Conservation (phyloP, 208 protist species). For the Trypanosoma scelopori region DNA sequence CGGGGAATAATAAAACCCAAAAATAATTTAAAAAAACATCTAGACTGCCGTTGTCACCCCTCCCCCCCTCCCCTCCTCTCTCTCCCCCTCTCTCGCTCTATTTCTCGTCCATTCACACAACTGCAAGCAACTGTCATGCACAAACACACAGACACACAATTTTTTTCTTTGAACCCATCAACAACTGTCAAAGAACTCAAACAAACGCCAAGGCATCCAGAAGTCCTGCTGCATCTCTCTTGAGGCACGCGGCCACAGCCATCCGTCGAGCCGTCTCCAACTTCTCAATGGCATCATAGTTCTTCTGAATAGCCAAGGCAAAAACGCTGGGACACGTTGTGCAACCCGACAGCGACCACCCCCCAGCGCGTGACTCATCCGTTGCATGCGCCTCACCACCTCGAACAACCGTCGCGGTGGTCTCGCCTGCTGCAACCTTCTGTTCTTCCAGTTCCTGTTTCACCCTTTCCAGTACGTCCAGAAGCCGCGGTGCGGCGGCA, state of each 20-base stretch:
- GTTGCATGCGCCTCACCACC: background rate
- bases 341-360: slow-evolving; percentile 15
- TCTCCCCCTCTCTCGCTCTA: too few relatives aligned
- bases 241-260: slow-evolving; percentile 59
- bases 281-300: slow-evolving; percentile 38
- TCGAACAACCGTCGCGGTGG: background rate
- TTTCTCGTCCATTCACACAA: too few relatives aligned
- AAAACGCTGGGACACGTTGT: slow-evolving; percentile 41
- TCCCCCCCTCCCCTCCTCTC: too few relatives aligned
- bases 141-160: too few relatives aligned
- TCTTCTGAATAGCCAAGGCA: slow-evolving; percentile 41
- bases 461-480: slow-evolving; percentile 20
- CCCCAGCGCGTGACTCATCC: background rate
- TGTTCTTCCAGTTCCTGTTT: slow-evolving; percentile 27
- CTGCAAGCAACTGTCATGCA: too few relatives aligned
- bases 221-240: slow-evolving; percentile 41
- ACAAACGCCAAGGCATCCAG: slow-evolving; percentile 39
- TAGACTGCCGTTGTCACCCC: too few relatives aligned
- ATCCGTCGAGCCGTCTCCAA: slow-evolving; percentile 35
- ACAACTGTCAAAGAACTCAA: too few relatives aligned
- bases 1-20: too few relatives aligned
- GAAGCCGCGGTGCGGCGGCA: slow-evolving; percentile 8
- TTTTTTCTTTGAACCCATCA: too few relatives aligned
- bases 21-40: too few relatives aligned
- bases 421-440: background rate